Conservation (phyloP, 2,329 filamentous ascomycete species). For the Lizonia empirigonia region DNA sequence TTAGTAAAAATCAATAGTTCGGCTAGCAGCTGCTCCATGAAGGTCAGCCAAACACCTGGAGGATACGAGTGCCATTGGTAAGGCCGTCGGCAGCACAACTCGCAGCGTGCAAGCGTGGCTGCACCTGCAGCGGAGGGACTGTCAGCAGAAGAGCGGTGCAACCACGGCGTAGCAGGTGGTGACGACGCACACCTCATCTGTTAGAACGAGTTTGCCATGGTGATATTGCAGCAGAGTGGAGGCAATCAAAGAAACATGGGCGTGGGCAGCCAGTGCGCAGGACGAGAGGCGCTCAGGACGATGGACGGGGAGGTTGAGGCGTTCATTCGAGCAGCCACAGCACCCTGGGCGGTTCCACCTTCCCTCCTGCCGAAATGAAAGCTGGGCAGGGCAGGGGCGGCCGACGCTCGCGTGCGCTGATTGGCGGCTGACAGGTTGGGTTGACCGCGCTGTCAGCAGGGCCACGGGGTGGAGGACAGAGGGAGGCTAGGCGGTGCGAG, state of each 20-base stretch:
- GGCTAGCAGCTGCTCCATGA: not conserved
- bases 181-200: constrained; percentile 6
- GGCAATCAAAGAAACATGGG: constrained; percentile 6
- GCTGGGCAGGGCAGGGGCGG: constrained; percentile 9
- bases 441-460: not conserved
- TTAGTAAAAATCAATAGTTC: constrained; percentile 11
- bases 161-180: constrained; percentile 1
- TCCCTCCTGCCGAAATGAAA: constrained; percentile 12
- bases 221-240: constrained; percentile 7
- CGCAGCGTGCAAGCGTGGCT: constrained; percentile 10
- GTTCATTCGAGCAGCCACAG: constrained; percentile 15
- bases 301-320: constrained; percentile 6
- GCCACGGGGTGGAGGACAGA: not conserved
- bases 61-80: constrained; percentile 1
- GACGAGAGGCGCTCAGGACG: not conserved
- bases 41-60: constrained; percentile 1
- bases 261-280: not conserved
- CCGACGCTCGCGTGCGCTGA: constrained; percentile 4
- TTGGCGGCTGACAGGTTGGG: constrained; percentile 3
- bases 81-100: constrained; percentile 4
- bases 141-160: constrained; percentile 9
- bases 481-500: constrained; percentile 1
- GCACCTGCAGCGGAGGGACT: constrained; percentile 8
- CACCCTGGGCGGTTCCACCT: constrained; percentile 14
- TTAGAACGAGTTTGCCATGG: constrained; percentile 3